Evolutionary conservation across 192 early-diverging fungal genomes (phyloP), one percentile per base, ranked within the genome.

Genomic region (Coemansia sp.): DNA sequence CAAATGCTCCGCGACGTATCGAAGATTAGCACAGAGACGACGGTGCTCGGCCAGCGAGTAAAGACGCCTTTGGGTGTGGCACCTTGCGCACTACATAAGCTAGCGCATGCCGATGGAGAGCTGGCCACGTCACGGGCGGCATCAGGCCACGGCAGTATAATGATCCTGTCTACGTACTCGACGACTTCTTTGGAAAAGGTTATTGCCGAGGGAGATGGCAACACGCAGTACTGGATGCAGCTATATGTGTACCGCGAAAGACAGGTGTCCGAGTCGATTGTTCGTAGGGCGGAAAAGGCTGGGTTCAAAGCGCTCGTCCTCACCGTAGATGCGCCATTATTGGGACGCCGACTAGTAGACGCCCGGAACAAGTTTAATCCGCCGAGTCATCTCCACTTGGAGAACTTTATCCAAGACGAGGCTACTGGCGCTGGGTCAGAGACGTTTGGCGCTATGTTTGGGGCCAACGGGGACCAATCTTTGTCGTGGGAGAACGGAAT

Each of bases 401-500:
- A 85, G 59, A 92, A 92, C 76, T 90, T 93, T 73, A 61, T 75
- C 61, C 62, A 45, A 24, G 74, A 55, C 7, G 59, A 70, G 13
- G 37, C 15, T 5, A 30, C 52, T 22, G 24, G 66, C n/a, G 61
- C 59, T 37, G 45, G 32, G 9, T 38, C 53, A 0, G 75, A 83
- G 72, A 83, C 80, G 18, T 84, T 80, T 76, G 74, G 78, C 39
- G 70, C 64, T 8, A 67, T 68, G 49, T 83, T 85, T 58, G 71
- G 78, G 13, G 77, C 82, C 47, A 79, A 79, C 29, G 64, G 72
- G 41, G 97, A 99, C 77, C 83, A 93, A 35, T 76, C 83, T 11
- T 75, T 99, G 39, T 88, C 80, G 62, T 99, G 97, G 97, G 83
- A 85, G 10, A 95, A 97, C 71, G 68, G 78, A 64, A 84, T 99